phyloP scores from a whole-genome alignment of 495 filamentous ascomycete genomes.

The Copromyces sp. region DNA sequence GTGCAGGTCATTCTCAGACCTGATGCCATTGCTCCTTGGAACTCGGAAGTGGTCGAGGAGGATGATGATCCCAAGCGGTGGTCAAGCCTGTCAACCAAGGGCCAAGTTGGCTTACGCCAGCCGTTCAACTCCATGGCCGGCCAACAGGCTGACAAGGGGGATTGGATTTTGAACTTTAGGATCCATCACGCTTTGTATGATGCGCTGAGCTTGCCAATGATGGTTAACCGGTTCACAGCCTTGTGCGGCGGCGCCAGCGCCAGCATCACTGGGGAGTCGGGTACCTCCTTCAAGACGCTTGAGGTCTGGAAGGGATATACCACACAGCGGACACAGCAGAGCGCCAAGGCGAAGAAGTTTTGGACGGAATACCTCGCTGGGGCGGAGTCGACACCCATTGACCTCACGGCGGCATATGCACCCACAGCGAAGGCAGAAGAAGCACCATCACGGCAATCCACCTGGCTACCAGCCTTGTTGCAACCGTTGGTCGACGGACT shows the following conservation, averaged over 20 bases:
- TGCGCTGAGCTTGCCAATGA: conserved; percentile 51
- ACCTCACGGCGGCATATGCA: background rate
- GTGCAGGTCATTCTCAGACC: conserved; percentile 33
- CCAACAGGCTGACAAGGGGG: background rate
- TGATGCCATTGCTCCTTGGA: background rate
- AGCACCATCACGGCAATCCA: background rate
- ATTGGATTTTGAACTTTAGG: conserved; percentile 29
- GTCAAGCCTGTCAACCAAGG: conserved; percentile 2
- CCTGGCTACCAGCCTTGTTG: background rate
- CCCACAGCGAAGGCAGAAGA: background rate
- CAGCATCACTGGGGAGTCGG: background rate
- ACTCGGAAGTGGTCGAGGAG: background rate
- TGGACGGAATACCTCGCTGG: conserved; percentile 45
- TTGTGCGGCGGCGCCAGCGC: conserved; percentile 9
- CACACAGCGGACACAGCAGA: conserved; percentile 1
- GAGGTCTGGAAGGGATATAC: conserved; percentile 16
- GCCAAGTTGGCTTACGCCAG: background rate
- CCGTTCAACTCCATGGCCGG: conserved; percentile 8
- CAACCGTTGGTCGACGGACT: background rate
- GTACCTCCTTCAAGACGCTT: background rate
- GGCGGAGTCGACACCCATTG: background rate
- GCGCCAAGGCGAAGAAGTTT: conserved; percentile 29
- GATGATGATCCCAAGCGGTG: background rate
- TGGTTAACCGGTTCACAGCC: conserved; percentile 27
- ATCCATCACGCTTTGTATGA: conserved; percentile 78